Conservation (phyloP, 441 rosid species). For the Gossypium gossypioides region DNA sequence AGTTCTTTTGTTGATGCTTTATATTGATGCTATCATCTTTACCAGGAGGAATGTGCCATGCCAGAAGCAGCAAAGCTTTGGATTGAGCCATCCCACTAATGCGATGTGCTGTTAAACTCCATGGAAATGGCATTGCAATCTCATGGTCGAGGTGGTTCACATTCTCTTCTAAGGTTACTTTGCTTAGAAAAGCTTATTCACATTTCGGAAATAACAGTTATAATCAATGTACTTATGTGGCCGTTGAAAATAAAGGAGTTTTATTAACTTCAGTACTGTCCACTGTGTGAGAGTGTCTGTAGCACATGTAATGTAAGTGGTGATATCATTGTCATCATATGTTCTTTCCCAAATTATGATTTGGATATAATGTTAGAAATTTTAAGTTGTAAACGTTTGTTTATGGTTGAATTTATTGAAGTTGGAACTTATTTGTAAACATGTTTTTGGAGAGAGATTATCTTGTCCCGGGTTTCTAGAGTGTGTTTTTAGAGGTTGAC, state of each 20-base stretch:
- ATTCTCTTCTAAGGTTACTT: background rate
- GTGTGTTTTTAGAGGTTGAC: too few relatives aligned
- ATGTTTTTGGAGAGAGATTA: too few relatives aligned
- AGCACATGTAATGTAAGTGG: background rate
- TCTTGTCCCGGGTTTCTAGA: too few relatives aligned
- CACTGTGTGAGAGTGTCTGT: background rate
- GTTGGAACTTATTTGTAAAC: background rate
- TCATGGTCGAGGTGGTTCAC: background rate
- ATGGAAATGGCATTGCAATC: background rate
- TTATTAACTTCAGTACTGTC: background rate
- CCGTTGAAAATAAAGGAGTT: slow-evolving; percentile 1
- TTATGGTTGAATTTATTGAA: background rate
- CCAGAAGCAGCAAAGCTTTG: background rate
- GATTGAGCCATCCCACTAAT: background rate
- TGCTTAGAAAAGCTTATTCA: background rate
- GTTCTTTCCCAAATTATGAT: background rate
- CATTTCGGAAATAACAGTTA: too few relatives aligned
- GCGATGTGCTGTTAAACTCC: background rate
- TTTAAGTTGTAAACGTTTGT: background rate
- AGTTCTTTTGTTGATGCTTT: background rate
- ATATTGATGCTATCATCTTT: background rate
- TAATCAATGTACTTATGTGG: background rate
- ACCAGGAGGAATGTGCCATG: background rate
- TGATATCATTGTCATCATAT: background rate
- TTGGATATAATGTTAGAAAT: background rate